phyloP scores from a whole-genome alignment of 768 basidiomycete species.

The Rhizopogon vulgaris region DNA sequence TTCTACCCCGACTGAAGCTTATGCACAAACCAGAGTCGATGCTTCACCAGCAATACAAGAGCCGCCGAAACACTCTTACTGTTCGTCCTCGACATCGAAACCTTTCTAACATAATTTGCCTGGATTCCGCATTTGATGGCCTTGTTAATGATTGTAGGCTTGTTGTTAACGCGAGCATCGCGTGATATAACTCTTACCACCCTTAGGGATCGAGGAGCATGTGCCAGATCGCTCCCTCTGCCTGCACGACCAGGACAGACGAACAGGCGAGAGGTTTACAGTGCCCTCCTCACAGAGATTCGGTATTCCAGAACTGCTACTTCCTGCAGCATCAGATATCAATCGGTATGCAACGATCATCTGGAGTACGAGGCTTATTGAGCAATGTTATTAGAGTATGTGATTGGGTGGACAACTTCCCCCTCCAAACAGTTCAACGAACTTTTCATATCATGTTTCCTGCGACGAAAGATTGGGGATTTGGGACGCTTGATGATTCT shows the following conservation, averaged over 20 bases:
- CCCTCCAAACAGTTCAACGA: slow-evolving; percentile 27
- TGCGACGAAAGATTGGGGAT: slow-evolving; percentile 36
- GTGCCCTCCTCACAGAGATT: slow-evolving; percentile 27
- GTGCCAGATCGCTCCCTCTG: slow-evolving; percentile 24
- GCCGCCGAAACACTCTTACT: slow-evolving; percentile 28
- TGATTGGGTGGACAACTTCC: slow-evolving; percentile 28
- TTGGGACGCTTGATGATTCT: slow-evolving; percentile 27
- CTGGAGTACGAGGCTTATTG: background rate
- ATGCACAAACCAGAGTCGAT: slow-evolving; percentile 11
- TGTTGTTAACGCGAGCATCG: background rate
- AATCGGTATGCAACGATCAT: slow-evolving; percentile 17
- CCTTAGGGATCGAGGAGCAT: slow-evolving; percentile 20
- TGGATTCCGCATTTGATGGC: slow-evolving; percentile 21
- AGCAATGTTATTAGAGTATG: slow-evolving; percentile 16
- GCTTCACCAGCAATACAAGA: slow-evolving; percentile 26
- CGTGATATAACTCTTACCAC: background rate
- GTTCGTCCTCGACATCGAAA: slow-evolving; percentile 27
- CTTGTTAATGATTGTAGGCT: slow-evolving; percentile 23
- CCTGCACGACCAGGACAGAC: slow-evolving; percentile 19
- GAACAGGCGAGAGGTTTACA: slow-evolving; percentile 23
- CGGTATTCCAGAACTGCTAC: slow-evolving; percentile 17
- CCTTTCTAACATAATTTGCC: slow-evolving; percentile 21
- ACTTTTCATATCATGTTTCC: slow-evolving; percentile 41
- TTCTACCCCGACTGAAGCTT: slow-evolving; percentile 26
- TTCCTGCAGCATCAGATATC: slow-evolving; percentile 26